Evolutionary conservation across 2,329 filamentous ascomycete species (phyloP).

Genomic region (Tolypocladium tundrense): DNA sequence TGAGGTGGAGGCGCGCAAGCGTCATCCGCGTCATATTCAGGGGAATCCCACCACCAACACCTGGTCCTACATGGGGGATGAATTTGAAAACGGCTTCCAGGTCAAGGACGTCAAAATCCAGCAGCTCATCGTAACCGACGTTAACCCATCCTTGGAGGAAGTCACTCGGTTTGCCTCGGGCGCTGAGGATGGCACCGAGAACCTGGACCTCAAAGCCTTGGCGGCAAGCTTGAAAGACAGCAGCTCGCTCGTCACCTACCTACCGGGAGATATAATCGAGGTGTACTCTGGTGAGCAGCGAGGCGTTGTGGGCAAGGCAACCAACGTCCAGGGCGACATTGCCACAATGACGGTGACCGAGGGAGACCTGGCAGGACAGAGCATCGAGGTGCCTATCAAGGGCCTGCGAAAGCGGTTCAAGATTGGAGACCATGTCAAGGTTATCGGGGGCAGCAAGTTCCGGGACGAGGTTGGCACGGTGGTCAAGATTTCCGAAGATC

Average conservation of each 20-base stretch:
- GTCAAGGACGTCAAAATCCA: conserved; percentile 91
- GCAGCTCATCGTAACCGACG: conserved; percentile 72
- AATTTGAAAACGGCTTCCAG: conserved; percentile 86
- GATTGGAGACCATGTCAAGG: conserved; percentile 94
- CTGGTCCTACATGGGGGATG: conserved; percentile 79
- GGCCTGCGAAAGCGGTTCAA: conserved; percentile 87
- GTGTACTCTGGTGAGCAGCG: conserved; percentile 93
- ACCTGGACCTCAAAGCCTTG: conserved; percentile 82
- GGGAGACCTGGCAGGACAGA: conserved; percentile 71
- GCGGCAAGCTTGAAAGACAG: conserved; percentile 83
- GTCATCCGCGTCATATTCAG: conserved; percentile 53
- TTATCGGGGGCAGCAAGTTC: conserved; percentile 90
- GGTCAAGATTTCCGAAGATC: conserved; percentile 83
- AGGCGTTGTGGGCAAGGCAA: conserved; percentile 76
- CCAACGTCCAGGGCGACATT: conserved; percentile 82
- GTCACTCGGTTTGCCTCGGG: conserved; percentile 88
- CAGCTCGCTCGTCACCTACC: conserved; percentile 70
- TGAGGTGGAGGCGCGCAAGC: conserved; percentile 84
- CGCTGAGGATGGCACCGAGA: conserved; percentile 84
- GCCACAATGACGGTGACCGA: conserved; percentile 79
- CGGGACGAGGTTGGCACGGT: conserved; percentile 96
- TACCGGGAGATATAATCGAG: conserved; percentile 92
- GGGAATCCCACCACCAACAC: conserved; percentile 68
- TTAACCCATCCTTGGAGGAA: conserved; percentile 89
- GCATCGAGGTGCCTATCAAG: conserved; percentile 86